A percentile compares a stretch with the other conserved stretches of the same genome.
These are phyloP conservation scores for Colletotrichum cuscutae DNA, from an alignment of 2,329 filamentous ascomycete genomes.

Conservation along the genomic window DNA sequence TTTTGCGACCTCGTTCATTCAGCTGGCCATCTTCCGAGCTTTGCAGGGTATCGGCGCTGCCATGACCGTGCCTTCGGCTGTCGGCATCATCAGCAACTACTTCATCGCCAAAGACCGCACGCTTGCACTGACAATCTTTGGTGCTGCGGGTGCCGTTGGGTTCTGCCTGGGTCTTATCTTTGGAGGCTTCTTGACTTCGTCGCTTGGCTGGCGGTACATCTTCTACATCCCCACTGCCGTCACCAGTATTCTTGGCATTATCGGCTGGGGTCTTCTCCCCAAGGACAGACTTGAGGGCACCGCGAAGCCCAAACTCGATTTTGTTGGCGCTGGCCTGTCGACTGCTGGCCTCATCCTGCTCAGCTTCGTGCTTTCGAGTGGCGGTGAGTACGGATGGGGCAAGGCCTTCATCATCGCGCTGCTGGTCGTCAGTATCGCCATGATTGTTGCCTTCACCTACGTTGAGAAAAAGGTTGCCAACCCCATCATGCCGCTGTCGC, in stretches of 20 bases:
- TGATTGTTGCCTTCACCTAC: constrained; percentile 50
- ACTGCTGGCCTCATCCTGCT: constrained; percentile 54
- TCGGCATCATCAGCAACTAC: constrained; percentile 66
- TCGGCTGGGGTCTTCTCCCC: constrained; percentile 49
- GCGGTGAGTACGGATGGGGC: constrained; percentile 57
- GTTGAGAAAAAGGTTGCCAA: constrained; percentile 55
- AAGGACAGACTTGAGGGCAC: constrained; percentile 47
- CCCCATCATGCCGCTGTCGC: constrained; percentile 55
- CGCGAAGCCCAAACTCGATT: constrained; percentile 49
- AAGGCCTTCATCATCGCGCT: constrained; percentile 56
- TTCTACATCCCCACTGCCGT: constrained; percentile 27
- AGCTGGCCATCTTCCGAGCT: constrained; percentile 26
- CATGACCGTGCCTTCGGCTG: constrained; percentile 89
- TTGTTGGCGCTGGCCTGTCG: constrained; percentile 51
- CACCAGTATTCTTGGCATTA: constrained; percentile 52
- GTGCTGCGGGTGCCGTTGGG: constrained; percentile 22
- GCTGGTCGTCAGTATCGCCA: constrained; percentile 47
- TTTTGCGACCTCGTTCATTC: constrained; percentile 22
- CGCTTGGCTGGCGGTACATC: constrained; percentile 28
- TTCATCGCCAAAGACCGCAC: constrained; percentile 23
- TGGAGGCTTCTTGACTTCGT: constrained; percentile 24
- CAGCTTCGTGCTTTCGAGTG: constrained; percentile 55
- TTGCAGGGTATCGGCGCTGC: constrained; percentile 25
- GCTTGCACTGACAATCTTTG: constrained; percentile 23
- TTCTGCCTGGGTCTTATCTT: constrained; percentile 27